Evolutionary conservation across 768 basidiomycete species (phyloP).

Genomic region (Grammothele lineata): DNA sequence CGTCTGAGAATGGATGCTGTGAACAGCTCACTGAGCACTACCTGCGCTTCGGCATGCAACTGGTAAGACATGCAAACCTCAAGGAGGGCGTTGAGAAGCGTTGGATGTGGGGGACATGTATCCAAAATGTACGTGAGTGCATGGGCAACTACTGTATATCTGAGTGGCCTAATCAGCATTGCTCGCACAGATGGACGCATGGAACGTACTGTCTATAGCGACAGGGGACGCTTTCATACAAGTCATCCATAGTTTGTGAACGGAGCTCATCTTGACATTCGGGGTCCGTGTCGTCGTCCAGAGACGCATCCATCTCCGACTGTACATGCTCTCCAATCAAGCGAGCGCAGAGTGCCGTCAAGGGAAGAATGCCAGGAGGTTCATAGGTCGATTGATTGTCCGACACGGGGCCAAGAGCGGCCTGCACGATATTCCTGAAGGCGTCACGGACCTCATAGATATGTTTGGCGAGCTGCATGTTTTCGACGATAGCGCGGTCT

Average conservation of each 20-base stretch:
- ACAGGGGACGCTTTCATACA: constrained; percentile 52
- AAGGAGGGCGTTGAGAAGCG: constrained; percentile 44
- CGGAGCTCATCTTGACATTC: constrained; percentile 22
- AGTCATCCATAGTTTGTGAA: constrained; percentile 28
- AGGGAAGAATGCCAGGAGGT: constrained; percentile 23
- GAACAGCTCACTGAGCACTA: constrained; percentile 40
- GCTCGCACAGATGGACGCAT: background rate
- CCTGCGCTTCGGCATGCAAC: constrained; percentile 39
- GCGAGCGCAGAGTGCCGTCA: constrained; percentile 42
- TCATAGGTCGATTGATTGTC: no score
- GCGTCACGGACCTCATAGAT: constrained; percentile 53
- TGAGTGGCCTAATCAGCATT: constrained; percentile 17
- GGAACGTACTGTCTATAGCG: constrained; percentile 47
- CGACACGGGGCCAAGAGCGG: constrained; percentile 22
- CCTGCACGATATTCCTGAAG: constrained; percentile 47
- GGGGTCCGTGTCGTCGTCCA: constrained; percentile 24
- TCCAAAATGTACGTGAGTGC: constrained; percentile 45
- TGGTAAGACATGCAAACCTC: constrained; percentile 45
- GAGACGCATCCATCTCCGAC: constrained; percentile 20
- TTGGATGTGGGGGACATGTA: constrained; percentile 42
- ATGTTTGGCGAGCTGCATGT: constrained; percentile 40
- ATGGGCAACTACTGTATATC: constrained; percentile 48
- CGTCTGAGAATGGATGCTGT: constrained; percentile 32
- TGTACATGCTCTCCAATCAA: constrained; percentile 46
- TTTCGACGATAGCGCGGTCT: constrained; percentile 30